Conservation (phyloP, 495 filamentous ascomycete species). For the Cercophora sp. region DNA sequence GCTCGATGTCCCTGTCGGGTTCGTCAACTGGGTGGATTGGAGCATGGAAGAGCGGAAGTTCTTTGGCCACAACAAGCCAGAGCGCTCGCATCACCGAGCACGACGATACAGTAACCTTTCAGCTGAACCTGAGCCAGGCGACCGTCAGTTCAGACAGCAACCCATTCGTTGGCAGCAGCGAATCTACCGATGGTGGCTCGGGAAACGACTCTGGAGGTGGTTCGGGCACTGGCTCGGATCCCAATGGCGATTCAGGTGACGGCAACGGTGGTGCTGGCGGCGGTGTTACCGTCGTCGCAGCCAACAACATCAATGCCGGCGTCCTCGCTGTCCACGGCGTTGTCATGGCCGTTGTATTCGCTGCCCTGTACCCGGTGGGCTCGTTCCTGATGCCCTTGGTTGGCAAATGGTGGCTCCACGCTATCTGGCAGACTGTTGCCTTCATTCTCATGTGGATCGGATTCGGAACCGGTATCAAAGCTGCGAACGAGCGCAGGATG, state of each 20-base stretch:
- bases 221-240: constrained; percentile 11
- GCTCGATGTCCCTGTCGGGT: constrained; percentile 52
- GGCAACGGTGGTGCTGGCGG: constrained; percentile 4
- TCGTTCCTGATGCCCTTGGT: constrained; percentile 53
- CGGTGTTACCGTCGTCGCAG: constrained; percentile 10
- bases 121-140: constrained; percentile 53
- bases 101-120: constrained; percentile 48
- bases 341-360: constrained; percentile 56
- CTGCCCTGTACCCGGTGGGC: constrained; percentile 53
- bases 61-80: constrained; percentile 51
- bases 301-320: constrained; percentile 14
- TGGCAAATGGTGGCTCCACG: constrained; percentile 53
- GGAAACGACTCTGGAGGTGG: neutral
- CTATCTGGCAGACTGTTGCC: constrained; percentile 52
- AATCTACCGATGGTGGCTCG: constrained; percentile 3
- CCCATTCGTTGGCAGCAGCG: constrained; percentile 46
- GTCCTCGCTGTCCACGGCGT: constrained; percentile 44
- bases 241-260: neutral
- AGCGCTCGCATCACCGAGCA: constrained; percentile 56
- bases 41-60: constrained; percentile 54
- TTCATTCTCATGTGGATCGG: constrained; percentile 56
- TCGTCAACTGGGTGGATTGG: constrained; percentile 60
- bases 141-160: constrained; percentile 54
- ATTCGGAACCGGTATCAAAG: constrained; percentile 57
- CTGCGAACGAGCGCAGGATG: constrained; percentile 30